Evolutionary conservation across 1,284 basidiomycete genomes (phyloP).

Genomic region (Tilletia walkeri): DNA sequence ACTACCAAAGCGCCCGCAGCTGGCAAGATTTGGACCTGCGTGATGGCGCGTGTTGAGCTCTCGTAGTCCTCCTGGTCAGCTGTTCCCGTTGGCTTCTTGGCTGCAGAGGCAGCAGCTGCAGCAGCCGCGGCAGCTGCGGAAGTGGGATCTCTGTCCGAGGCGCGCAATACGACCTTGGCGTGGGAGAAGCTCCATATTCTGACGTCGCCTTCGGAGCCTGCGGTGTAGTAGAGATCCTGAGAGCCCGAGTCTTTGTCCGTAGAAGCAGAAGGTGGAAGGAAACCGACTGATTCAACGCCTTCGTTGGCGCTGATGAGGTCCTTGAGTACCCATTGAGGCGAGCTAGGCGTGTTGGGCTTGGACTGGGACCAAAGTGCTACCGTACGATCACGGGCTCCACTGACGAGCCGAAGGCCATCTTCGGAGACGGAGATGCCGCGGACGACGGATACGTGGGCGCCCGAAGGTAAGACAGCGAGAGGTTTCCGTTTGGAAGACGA

Average conservation of each 20-base stretch:
- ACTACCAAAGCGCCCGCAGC: slow-evolving; percentile 61
- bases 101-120: neutral
- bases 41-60: slow-evolving; percentile 40
- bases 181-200: slow-evolving; percentile 40
- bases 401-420: slow-evolving; percentile 40
- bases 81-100: neutral
- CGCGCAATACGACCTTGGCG: slow-evolving; percentile 26
- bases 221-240: slow-evolving; percentile 56
- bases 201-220: slow-evolving; percentile 39
- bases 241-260: slow-evolving; percentile 68
- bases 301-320: slow-evolving; percentile 46
- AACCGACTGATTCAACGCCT: slow-evolving; percentile 47
- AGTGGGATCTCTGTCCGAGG: slow-evolving; percentile 9
- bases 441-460: slow-evolving; percentile 49
- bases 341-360: slow-evolving; percentile 12
- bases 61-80: slow-evolving; percentile 36
- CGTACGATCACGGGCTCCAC: slow-evolving; percentile 44
- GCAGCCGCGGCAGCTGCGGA: neutral
- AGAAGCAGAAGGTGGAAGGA: slow-evolving; percentile 53
- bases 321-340: slow-evolving; percentile 36
- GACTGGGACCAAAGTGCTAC: slow-evolving; percentile 38
- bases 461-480: slow-evolving; percentile 27
- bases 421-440: slow-evolving; percentile 40
- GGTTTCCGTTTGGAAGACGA: slow-evolving; percentile 30
- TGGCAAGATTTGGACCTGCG: slow-evolving; percentile 33